Evolutionary conservation across 2,329 filamentous ascomycete species (phyloP), one percentile per base, ranked within the genome.

Genomic region (Aquanectria penicillioides): DNA sequence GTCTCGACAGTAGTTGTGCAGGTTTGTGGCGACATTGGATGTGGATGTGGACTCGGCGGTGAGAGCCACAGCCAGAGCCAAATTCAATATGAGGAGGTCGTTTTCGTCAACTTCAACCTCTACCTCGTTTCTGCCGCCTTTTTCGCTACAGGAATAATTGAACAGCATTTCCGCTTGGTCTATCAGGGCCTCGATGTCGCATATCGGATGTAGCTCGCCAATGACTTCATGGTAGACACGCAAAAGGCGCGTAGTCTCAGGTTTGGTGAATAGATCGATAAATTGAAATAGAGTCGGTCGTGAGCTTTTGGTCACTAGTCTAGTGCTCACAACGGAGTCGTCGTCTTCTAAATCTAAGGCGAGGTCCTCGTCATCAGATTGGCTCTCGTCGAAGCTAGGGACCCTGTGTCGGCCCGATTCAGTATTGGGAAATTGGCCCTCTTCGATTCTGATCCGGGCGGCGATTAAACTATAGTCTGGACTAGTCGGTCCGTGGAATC

Each of bases 141-240:
- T 22, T 25, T 10, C 41, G n/a, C n/a, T 28, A 7, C 17, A 8
- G 6, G 7, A 12, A 6, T 25, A 46, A 6, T 17, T 18, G 12
- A 29, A 46, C 12, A 46, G 17, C 15, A 46, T n/a, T 28, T 49
- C 31, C 4, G 22, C 20, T 36, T 49, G 46, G 6, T 37, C 46
- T 15, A 49, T 8, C 5, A 49, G 46, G 3, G 12, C n/a, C 12
- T 23, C n/a, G 2, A 28, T 22, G 17, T 50, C 47, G 25, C 15
- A 23, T n/a, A 50, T 38, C 2, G 47, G 47, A 20, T 50, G 47
- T 5, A 50, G 18, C 9, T 22, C 33, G 6, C 47, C 47, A 12
- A 50, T 25, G n/a, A 34, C 36, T 26, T 50, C 47, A 2, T 50
- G 33, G 17, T 50, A 50, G 11, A 49, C 46, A 5, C 17, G 23